Evolutionary conservation across 768 basidiomycete species (phyloP), one percentile per base, ranked within the genome.

Genomic region (Xanthoconium stramineum): DNA sequence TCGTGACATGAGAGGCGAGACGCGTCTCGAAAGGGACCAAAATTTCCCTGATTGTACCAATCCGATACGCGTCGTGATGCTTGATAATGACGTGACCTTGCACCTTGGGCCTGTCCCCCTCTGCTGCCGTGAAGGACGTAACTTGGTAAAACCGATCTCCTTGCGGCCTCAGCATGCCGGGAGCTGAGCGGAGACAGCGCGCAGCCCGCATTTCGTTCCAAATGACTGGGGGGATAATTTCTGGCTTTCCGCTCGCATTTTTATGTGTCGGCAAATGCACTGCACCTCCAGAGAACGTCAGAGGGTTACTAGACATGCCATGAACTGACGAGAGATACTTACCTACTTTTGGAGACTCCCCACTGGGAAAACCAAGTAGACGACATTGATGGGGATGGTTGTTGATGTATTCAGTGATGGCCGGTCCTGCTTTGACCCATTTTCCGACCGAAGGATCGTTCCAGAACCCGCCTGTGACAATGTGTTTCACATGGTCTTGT

Each of bases 401-500:
- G 3, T 52, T 7, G 1, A 56, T 3, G 4, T 51, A 51, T 28
- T 38, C 28, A 15, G 33, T 3, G 5, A 52, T 3, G 3, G 2
- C 33, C 19, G 7, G 19, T 7, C 54, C 33, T 7, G 47, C 54
- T 17, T 43, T 43, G 11, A 43, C 40, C 47, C 47, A 50, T 17
- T 20, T 49, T 10, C 9, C 6, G 3, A 15, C 11, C 2, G 7
- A 24, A 5, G 58, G 19, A 32, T 67, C 39, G 28, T 17, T 17
- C 60, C 66, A 66, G 6, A 17, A 35, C 0, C 24, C 24, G 4
- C 24, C 24, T 24, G 24, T 24, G 24, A 24, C 24, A 24, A 24
- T 24, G 24, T 24, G 65, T 15, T 60, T 67, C 14, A 65, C n/a
- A 1, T 28, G 7, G 7, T 66, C 58, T 12, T 61, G 53, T 2